phyloP scores from a whole-genome alignment of 129 eudicot species.

The Flaveria trinervia region DNA sequence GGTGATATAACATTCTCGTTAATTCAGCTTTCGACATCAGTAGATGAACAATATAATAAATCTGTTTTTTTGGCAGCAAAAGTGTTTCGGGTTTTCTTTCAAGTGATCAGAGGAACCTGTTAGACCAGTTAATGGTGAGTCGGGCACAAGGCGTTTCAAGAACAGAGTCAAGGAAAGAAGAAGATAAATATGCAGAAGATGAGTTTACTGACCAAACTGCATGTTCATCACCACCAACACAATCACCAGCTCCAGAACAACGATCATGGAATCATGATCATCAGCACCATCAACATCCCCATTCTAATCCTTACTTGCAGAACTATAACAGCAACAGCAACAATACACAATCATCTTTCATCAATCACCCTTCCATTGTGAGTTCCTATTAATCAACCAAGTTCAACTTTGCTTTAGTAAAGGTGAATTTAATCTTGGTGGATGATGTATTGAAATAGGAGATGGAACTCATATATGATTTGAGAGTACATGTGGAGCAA shows the following conservation, averaged over 20 bases:
- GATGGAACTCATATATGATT: constrained; percentile 60
- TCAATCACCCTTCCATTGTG: constrained; percentile 47
- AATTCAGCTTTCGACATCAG: neutral
- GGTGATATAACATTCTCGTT: constrained; percentile 32
- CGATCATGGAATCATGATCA: constrained; percentile 43
- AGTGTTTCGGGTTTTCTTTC: constrained; percentile 67
- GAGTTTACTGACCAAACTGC: constrained; percentile 42
- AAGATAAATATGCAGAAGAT: neutral
- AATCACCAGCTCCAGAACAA: constrained; percentile 15
- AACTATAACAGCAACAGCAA: constrained; percentile 11
- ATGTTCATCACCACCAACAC: constrained; percentile 16
- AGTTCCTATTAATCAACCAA: constrained; percentile 18
- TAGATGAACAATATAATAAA: neutral
- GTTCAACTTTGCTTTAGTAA: neutral
- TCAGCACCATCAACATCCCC: constrained; percentile 35
- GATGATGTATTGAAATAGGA: constrained; percentile 44
- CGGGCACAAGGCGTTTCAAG: constrained; percentile 37
- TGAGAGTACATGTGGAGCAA: constrained; percentile 68
- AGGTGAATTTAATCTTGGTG: neutral
- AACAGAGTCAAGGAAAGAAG: neutral
- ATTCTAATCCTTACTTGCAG: constrained; percentile 25
- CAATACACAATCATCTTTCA: constrained; percentile 31
- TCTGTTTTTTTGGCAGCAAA: constrained; percentile 41
- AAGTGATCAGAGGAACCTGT: constrained; percentile 49
- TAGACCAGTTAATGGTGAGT: constrained; percentile 60